Evolutionary conservation across 495 filamentous ascomycete genomes (phyloP).

Genomic region (Penicillium robsamsonii): DNA sequence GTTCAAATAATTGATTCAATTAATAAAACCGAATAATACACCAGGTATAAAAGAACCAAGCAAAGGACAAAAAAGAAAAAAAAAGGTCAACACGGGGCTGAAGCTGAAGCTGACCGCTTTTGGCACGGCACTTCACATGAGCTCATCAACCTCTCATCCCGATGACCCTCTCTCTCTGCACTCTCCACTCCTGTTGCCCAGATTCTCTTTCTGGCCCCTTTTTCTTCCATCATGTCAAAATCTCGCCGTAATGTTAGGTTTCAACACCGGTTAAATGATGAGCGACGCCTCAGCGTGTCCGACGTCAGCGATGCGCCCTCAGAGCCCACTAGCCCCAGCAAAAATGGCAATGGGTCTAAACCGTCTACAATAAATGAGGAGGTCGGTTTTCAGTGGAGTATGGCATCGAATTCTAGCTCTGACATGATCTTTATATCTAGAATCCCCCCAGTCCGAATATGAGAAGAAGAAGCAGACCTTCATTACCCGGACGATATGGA

Average conservation of each 20-base stretch:
- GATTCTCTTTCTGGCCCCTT: conserved; percentile 13
- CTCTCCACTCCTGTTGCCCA: conserved; percentile 17
- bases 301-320: conserved; percentile 76
- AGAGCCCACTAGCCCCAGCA: conserved; percentile 56
- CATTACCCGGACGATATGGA: conserved; percentile 97
- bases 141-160: conserved; percentile 25
- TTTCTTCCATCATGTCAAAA: conserved; percentile 58
- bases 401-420: conserved; percentile 4
- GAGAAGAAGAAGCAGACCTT: conserved; percentile 99
- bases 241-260: conserved; percentile 83
- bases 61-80: not conserved
- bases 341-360: conserved; percentile 46
- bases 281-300: conserved; percentile 66
- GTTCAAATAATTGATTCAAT: not conserved
- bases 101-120: conserved; percentile 23
- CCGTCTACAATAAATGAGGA: conserved; percentile 50
- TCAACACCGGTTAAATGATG: conserved; percentile 59
- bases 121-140: conserved; percentile 25
- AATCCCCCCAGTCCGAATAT: conserved; percentile 68
- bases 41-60: not conserved
- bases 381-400: conserved; percentile 27
- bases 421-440: conserved; percentile 19
- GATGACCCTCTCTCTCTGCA: conserved; percentile 22
- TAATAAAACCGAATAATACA: not conserved
- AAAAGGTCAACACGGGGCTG: conserved; percentile 1